Evolutionary conservation across 176 grass and related monocot species (phyloP).

Genomic region (Musa acuminata): DNA sequence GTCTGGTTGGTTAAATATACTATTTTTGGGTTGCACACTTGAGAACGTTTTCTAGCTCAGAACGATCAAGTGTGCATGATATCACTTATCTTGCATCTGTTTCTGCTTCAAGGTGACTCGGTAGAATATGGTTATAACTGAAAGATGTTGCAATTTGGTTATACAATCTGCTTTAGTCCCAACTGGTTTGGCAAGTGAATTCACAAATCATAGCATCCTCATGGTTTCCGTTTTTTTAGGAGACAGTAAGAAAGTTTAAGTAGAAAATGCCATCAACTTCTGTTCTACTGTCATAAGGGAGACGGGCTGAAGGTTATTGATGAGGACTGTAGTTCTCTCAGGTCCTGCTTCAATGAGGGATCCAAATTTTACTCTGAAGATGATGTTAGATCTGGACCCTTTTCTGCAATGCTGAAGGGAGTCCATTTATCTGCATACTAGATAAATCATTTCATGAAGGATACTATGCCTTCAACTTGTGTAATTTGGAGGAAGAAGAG

Average conservation of each 20-base stretch:
- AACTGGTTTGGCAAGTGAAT: not conserved
- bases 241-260: conserved; percentile 10
- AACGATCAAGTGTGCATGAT: not conserved
- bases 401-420: not conserved
- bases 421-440: not conserved
- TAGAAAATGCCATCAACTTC: conserved; percentile 7
- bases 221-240: conserved; percentile 8
- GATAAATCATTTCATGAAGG: not conserved
- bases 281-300: not conserved
- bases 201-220: not conserved
- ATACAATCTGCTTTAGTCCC: not conserved
- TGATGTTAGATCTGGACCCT: not conserved
- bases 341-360: not conserved
- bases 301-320: not conserved
- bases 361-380: not conserved
- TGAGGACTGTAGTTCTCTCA: not conserved
- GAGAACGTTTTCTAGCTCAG: not conserved
- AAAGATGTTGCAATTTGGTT: not conserved
- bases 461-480: not conserved
- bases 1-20: not conserved
- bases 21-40: not conserved
- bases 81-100: not conserved
- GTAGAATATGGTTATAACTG: not conserved
- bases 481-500: conserved; percentile 1
- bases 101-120: not conserved